Percentiles rank a stretch among this genome's conserved stretches.
Conservation (phyloP, 2,329 filamentous ascomycete species). For the Thyridium curvatum region DNA sequence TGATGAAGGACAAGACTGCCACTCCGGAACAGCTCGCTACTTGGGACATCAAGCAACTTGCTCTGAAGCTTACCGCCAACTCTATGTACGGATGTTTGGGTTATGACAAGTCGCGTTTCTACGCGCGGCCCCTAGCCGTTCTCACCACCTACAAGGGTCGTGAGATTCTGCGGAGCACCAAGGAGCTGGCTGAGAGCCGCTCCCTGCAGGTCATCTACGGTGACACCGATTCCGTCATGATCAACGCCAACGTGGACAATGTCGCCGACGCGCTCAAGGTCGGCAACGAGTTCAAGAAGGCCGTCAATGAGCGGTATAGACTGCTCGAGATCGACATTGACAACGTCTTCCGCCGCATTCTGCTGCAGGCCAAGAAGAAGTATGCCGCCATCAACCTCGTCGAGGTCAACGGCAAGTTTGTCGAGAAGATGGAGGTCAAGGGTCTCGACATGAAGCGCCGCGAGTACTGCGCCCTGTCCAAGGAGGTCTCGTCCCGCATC, state of each 20-base stretch:
- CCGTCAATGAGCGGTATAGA: slow-evolving; percentile 89
- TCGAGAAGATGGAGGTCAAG: slow-evolving; percentile 96
- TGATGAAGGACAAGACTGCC: slow-evolving; percentile 92
- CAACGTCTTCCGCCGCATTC: slow-evolving; percentile 87
- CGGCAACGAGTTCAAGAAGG: slow-evolving; percentile 88
- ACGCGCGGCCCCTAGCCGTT: slow-evolving; percentile 88
- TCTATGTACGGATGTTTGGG: slow-evolving; percentile 99
- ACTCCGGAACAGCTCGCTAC: slow-evolving; percentile 82
- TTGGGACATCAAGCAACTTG: slow-evolving; percentile 97
- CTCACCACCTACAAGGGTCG: slow-evolving; percentile 96
- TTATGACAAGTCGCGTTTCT: slow-evolving; percentile 95
- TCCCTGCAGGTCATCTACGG: slow-evolving; percentile 95
- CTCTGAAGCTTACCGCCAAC: slow-evolving; percentile 94
- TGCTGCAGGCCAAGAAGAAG: slow-evolving; percentile 98
- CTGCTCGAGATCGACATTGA: slow-evolving; percentile 97
- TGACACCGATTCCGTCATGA: slow-evolving; percentile 99
- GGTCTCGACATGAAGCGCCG: slow-evolving; percentile 96
- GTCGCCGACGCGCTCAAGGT: slow-evolving; percentile 86
- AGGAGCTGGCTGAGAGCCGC: slow-evolving; percentile 87
- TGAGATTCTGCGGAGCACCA: slow-evolving; percentile 94
- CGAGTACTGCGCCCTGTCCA: slow-evolving; percentile 93
- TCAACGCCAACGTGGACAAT: slow-evolving; percentile 96
- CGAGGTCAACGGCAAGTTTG: slow-evolving; percentile 79
- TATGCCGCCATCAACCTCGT: slow-evolving; percentile 95
- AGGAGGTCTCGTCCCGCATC: slow-evolving; percentile 85